phyloP scores from a whole-genome alignment of 352 stramenopile species.

The Phytophthora pisi region DNA sequence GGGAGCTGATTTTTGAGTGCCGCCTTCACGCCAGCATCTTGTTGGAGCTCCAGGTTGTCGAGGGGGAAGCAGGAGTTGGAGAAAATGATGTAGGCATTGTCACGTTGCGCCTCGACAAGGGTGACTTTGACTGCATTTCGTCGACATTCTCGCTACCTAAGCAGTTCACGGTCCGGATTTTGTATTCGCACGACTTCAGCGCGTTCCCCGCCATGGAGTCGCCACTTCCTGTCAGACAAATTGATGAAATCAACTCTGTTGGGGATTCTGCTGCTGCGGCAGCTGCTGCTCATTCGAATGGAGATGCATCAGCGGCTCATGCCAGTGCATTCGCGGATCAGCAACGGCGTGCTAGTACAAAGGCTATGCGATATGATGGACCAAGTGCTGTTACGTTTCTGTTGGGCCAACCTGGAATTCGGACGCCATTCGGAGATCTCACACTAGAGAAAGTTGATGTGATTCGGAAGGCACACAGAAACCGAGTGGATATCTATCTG shows the following conservation, averaged over 20 bases:
- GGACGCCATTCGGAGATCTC: constrained; percentile 80
- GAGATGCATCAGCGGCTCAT: constrained; percentile 11
- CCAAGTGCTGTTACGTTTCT: constrained; percentile 71
- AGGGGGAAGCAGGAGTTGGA: constrained; percentile 26
- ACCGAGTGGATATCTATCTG: constrained; percentile 72
- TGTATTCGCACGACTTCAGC: constrained; percentile 53
- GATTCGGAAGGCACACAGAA: constrained; percentile 56
- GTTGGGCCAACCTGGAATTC: constrained; percentile 62
- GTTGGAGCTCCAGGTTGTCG: constrained; percentile 55
- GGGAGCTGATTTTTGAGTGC: constrained; percentile 81
- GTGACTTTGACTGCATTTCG: constrained; percentile 87
- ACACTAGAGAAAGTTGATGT: constrained; percentile 86
- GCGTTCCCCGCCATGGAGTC: constrained; percentile 52
- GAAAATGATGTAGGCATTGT: constrained; percentile 46
- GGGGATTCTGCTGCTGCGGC: background rate
- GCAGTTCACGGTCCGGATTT: constrained; percentile 65
- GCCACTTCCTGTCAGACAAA: constrained; percentile 32
- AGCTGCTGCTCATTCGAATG: constrained; percentile 11
- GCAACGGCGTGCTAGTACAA: constrained; percentile 33
- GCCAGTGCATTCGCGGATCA: constrained; percentile 30
- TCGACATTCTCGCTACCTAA: constrained; percentile 68
- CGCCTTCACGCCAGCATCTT: constrained; percentile 77
- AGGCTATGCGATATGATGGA: constrained; percentile 73
- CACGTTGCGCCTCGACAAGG: constrained; percentile 63
- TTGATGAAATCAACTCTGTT: constrained; percentile 22